phyloP scores from a whole-genome alignment of 352 stramenopile genomes.

The Phytophthora boehmeriae region DNA sequence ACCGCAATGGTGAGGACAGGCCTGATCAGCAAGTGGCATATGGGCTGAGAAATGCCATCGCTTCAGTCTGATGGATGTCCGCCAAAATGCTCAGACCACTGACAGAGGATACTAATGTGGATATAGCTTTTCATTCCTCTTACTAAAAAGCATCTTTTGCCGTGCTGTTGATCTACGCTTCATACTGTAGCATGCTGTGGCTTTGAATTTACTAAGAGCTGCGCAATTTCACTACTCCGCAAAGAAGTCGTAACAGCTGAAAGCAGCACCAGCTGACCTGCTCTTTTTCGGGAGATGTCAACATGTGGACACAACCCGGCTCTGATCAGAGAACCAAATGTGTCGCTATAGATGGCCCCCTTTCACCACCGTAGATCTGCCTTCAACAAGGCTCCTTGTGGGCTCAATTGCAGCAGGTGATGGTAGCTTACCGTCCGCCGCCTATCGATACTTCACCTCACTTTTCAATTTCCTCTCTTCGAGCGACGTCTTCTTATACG shows the following conservation, averaged over 20 bases:
- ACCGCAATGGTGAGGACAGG: not conserved
- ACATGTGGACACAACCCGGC: not conserved
- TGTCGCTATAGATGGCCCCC: not conserved
- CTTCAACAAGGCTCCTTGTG: not conserved
- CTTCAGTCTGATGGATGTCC: conserved; percentile 1
- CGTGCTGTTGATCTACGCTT: too few relatives aligned
- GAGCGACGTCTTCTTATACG: conserved; percentile 8
- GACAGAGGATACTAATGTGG: too few relatives aligned
- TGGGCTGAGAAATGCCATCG: conserved; percentile 1
- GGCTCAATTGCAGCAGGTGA: not conserved
- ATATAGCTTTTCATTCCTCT: too few relatives aligned
- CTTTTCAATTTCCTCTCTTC: conserved; percentile 28
- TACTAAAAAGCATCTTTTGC: too few relatives aligned
- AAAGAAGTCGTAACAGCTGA: too few relatives aligned
- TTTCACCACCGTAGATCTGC: not conserved
- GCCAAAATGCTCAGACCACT: too few relatives aligned
- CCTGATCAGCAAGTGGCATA: not conserved
- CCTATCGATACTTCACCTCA: conserved; percentile 10
- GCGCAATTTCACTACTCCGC: too few relatives aligned
- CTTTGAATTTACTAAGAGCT: too few relatives aligned
- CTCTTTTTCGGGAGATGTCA: conserved; percentile 5
- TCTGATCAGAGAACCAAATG: conserved; percentile 1
- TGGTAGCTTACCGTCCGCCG: not conserved
- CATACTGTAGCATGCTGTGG: too few relatives aligned
- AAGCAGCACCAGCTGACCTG: not conserved